Conservation (phyloP, 495 filamentous ascomycete species). For the Halenospora varia region DNA sequence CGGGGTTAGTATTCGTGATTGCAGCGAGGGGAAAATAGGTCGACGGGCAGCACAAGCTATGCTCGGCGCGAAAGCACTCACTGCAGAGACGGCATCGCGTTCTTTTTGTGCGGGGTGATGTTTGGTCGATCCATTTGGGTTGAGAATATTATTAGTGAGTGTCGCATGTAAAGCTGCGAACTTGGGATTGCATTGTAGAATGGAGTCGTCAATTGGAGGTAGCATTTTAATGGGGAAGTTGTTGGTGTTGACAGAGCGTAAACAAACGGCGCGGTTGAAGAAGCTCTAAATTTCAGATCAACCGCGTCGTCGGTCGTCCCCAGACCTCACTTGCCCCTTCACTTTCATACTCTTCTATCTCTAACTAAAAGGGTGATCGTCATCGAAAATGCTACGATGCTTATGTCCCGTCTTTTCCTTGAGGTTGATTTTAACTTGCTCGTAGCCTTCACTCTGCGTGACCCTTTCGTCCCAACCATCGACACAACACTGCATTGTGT, state of each 20-base stretch:
- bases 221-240: conserved; percentile 43
- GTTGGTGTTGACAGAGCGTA: neutral
- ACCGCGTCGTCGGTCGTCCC: neutral
- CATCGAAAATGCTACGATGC: too few species aligned
- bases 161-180: conserved; percentile 61
- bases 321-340: neutral
- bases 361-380: too few species aligned
- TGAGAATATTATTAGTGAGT: conserved; percentile 53
- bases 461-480: neutral
- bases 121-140: conserved; percentile 59
- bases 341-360: neutral
- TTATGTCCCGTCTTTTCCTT: too few species aligned
- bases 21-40: neutral
- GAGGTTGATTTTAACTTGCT: neutral
- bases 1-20: neutral
- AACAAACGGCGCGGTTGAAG: too few species aligned
- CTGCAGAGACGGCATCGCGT: conserved; percentile 48
- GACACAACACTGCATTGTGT: neutral
- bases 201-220: conserved; percentile 56
- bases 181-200: conserved; percentile 59
- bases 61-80: conserved; percentile 22
- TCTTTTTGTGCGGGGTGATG: conserved; percentile 48
- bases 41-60: neutral
- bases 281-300: too few species aligned
- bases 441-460: neutral